phyloP scores from a whole-genome alignment of 495 filamentous ascomycete species.

The Podospora sp. region DNA sequence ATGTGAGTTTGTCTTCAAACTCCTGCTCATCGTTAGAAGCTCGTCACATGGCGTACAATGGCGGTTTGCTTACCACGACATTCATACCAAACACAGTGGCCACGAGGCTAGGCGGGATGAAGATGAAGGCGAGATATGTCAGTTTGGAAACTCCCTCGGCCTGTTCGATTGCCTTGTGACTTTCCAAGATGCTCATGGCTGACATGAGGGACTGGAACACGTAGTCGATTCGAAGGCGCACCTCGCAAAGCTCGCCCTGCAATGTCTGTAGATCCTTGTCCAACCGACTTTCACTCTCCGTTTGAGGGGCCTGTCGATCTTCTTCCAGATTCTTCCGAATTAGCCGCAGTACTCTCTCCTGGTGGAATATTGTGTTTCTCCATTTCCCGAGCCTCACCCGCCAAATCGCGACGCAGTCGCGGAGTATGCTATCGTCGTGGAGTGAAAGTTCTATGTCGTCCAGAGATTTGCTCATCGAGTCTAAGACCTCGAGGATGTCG shows the following conservation, averaged over 20 bases:
- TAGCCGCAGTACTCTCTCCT: neutral
- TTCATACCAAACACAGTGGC: slow-evolving; percentile 46
- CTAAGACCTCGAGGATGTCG: neutral
- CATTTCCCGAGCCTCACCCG: neutral
- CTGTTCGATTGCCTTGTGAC: slow-evolving; percentile 33
- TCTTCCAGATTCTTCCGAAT: no score
- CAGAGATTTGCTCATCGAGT: neutral
- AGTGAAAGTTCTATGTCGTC: neutral
- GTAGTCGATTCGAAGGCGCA: neutral
- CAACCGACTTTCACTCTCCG: no score
- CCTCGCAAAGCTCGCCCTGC: neutral
- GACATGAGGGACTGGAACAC: slow-evolving; percentile 22
- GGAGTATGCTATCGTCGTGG: neutral
- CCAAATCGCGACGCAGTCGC: neutral
- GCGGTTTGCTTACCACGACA: neutral
- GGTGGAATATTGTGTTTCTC: neutral
- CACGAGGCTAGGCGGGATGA: slow-evolving; percentile 35
- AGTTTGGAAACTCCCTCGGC: slow-evolving; percentile 29
- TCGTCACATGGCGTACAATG: neutral
- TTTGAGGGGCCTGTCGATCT: no score
- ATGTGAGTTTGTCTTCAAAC: neutral
- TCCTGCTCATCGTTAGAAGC: neutral
- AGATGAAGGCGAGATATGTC: slow-evolving; percentile 33
- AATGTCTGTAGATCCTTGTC: neutral
- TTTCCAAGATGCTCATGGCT: slow-evolving; percentile 31